Evolutionary conservation across 2,329 filamentous ascomycete species (phyloP).

Genomic region (Alternaria solani): DNA sequence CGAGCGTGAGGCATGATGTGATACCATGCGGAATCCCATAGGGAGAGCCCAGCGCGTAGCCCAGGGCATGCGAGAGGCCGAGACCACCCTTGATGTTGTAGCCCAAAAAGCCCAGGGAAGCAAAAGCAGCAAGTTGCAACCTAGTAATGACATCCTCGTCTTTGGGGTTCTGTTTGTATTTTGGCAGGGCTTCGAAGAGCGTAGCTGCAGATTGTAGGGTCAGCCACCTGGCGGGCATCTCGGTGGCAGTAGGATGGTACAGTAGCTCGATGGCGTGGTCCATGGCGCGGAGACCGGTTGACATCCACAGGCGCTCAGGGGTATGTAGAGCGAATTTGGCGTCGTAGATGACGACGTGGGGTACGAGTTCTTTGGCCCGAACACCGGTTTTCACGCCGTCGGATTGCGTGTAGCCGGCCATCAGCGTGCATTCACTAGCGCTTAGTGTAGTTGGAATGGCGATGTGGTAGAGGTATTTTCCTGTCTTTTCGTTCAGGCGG

Average conservation of each 20-base stretch:
- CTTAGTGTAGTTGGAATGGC: conserved; percentile 53
- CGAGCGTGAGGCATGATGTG: conserved; percentile 63
- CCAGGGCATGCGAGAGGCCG: conserved; percentile 58
- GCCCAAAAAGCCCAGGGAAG: conserved; percentile 60
- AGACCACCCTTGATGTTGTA: conserved; percentile 61
- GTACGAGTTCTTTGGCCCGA: conserved; percentile 53
- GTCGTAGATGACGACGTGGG: conserved; percentile 63
- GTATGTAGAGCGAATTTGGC: conserved; percentile 60
- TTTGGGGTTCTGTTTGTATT: conserved; percentile 56
- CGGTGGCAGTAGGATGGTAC: conserved; percentile 61
- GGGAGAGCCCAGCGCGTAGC: conserved; percentile 63
- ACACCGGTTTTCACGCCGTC: conserved; percentile 62
- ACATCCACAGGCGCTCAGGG: conserved; percentile 59
- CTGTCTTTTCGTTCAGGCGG: conserved; percentile 44
- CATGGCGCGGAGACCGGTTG: conserved; percentile 62
- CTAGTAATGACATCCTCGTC: conserved; percentile 60
- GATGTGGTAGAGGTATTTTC: conserved; percentile 50
- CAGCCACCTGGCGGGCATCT: conserved; percentile 60
- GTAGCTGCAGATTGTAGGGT: conserved; percentile 55
- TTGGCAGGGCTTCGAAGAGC: conserved; percentile 59
- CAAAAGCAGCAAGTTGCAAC: conserved; percentile 62
- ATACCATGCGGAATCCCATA: conserved; percentile 66
- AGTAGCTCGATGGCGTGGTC: conserved; percentile 65
- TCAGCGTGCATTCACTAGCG: conserved; percentile 64
- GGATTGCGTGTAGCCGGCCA: conserved; percentile 61